A percentile compares a stretch with the other conserved stretches of the same genome.
phyloP scores from a whole-genome alignment of 2,329 filamentous ascomycete genomes.

The Fusarium euwallaceae region DNA sequence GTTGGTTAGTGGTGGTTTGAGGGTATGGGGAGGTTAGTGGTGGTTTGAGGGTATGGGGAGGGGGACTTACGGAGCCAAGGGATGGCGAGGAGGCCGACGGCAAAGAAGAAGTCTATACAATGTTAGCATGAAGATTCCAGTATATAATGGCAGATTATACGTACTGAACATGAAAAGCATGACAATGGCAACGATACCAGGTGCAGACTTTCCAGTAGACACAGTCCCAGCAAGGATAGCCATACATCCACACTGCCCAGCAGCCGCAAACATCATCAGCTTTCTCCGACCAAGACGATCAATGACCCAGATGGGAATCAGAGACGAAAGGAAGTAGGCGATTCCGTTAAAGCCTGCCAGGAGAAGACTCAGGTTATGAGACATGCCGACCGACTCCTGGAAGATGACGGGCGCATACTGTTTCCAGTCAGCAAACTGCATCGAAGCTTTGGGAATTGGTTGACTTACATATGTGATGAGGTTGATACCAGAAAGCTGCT shows the following conservation, averaged over 20 bases:
- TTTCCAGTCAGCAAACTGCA: constrained; percentile 13
- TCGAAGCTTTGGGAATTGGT: not conserved
- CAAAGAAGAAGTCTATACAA: constrained; percentile 54
- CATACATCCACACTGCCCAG: constrained; percentile 58
- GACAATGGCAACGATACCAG: constrained; percentile 58
- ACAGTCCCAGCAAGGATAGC: constrained; percentile 60
- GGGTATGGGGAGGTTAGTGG: no score
- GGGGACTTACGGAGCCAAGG: constrained; percentile 50
- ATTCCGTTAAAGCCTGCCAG: constrained; percentile 65
- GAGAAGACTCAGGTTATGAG: constrained; percentile 61
- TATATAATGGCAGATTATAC: not conserved
- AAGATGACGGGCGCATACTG: constrained; percentile 59
- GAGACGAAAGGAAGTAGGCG: constrained; percentile 51
- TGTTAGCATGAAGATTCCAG: constrained; percentile 2
- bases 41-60: fast-evolving
- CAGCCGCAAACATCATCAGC: constrained; percentile 66
- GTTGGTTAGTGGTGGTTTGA: constrained; percentile 9
- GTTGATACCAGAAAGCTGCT: constrained; percentile 54
- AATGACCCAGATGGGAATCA: constrained; percentile 52
- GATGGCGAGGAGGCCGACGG: constrained; percentile 56
- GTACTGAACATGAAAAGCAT: constrained; percentile 59
- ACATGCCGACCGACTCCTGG: constrained; percentile 58
- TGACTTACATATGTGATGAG: constrained; percentile 49
- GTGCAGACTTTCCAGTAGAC: constrained; percentile 51
- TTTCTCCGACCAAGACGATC: constrained; percentile 66